phyloP scores from a whole-genome alignment of 1,139 yeast species.

The Saccharomyces uvarum region DNA sequence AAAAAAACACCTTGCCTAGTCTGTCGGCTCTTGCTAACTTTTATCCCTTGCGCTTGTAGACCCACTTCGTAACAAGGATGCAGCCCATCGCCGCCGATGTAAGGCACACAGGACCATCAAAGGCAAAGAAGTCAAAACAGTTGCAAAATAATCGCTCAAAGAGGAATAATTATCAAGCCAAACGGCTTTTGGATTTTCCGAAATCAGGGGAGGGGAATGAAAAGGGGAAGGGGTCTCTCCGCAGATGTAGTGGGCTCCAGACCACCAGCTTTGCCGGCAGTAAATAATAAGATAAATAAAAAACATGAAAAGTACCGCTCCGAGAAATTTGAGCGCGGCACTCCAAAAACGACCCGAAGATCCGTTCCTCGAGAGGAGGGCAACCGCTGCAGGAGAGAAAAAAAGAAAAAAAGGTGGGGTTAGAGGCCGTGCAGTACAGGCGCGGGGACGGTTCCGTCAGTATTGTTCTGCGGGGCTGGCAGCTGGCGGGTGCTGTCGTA shows the following conservation, averaged over 20 bases:
- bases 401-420: background rate
- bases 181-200: background rate
- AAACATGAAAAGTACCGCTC: background rate
- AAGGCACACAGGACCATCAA: background rate
- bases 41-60: background rate
- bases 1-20: background rate
- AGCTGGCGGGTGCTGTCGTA: background rate
- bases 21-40: background rate
- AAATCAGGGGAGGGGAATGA: background rate
- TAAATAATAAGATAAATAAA: background rate
- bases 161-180: background rate
- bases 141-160: background rate
- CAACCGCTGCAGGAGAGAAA: background rate
- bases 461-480: background rate
- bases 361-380: background rate
- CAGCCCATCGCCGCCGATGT: background rate
- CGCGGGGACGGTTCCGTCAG: background rate
- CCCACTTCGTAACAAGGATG: background rate
- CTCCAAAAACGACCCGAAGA: background rate
- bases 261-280: background rate
- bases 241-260: background rate
- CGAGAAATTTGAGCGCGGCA: background rate
- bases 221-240: background rate
- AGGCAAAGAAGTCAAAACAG: background rate
- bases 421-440: background rate